Evolutionary conservation across 2,329 filamentous ascomycete genomes (phyloP).

Genomic region (Dactylellina leptospora): DNA sequence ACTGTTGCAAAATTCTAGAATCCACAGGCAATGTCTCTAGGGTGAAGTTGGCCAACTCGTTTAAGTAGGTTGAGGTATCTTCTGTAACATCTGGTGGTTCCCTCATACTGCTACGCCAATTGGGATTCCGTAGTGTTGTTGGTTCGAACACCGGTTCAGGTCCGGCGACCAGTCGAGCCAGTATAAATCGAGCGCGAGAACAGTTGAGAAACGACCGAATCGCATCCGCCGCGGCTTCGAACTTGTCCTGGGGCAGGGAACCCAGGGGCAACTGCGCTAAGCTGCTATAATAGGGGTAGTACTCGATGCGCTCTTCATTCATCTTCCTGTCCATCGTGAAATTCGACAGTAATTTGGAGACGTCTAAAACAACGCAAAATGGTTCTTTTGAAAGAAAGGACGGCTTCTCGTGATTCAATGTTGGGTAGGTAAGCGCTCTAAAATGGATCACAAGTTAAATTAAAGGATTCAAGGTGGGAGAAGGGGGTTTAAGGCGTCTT

Average conservation of each 20-base stretch:
- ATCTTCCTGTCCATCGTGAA: no score
- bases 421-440: no score
- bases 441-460: no score
- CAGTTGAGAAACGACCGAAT: background rate
- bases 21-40: background rate
- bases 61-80: background rate
- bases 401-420: no score
- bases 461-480: no score
- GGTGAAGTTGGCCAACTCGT: background rate
- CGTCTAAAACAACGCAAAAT: no score
- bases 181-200: background rate
- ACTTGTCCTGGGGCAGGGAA: background rate
- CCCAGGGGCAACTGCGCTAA: slow-evolving; percentile 1
- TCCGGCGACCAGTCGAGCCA: background rate
- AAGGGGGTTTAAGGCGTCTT: no score
- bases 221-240: background rate
- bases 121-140: no score
- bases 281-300: slow-evolving; percentile 11
- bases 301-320: no score
- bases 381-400: no score
- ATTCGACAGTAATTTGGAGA: no score
- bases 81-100: background rate
- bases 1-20: background rate
- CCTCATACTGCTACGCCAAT: background rate
- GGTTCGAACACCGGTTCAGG: background rate